A percentile compares a stretch with the other conserved stretches of the same genome.
phyloP scores from a whole-genome alignment of 176 grass and related monocot genomes.

The Bolboschoenus planiculmis region DNA sequence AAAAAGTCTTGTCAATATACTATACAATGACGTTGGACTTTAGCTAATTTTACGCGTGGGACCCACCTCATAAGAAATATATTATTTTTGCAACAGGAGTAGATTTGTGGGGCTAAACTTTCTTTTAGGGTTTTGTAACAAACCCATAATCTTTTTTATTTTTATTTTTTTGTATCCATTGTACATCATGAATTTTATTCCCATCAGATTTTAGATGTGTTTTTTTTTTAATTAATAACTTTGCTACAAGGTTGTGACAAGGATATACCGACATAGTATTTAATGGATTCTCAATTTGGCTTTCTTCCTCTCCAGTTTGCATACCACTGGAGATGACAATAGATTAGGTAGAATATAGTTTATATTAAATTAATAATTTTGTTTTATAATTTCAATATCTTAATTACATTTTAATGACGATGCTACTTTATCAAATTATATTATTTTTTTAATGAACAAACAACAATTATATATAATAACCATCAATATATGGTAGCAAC shows the following conservation, averaged over 20 bases:
- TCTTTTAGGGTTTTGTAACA: background rate
- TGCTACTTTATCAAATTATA: background rate
- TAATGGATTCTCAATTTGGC: background rate
- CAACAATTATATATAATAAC: background rate
- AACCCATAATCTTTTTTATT: constrained; percentile 14
- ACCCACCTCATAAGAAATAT: background rate
- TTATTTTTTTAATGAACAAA: background rate
- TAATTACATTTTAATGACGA: background rate
- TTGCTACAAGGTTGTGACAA: background rate
- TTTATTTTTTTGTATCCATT: too few species aligned
- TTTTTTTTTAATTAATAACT: background rate
- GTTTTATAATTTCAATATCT: background rate
- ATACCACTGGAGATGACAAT: background rate
- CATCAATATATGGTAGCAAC: background rate
- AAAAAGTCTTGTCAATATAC: background rate
- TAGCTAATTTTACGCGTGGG: background rate
- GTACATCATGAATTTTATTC: constrained; percentile 1
- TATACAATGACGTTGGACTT: background rate
- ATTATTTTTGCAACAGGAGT: background rate
- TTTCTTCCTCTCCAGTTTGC: background rate
- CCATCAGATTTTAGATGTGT: background rate
- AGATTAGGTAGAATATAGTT: background rate
- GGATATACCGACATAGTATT: constrained; percentile 1
- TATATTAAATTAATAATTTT: background rate
- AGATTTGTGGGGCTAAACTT: background rate